phyloP scores from a whole-genome alignment of 1,284 basidiomycete genomes.

The Xerocomus nothofagi region DNA sequence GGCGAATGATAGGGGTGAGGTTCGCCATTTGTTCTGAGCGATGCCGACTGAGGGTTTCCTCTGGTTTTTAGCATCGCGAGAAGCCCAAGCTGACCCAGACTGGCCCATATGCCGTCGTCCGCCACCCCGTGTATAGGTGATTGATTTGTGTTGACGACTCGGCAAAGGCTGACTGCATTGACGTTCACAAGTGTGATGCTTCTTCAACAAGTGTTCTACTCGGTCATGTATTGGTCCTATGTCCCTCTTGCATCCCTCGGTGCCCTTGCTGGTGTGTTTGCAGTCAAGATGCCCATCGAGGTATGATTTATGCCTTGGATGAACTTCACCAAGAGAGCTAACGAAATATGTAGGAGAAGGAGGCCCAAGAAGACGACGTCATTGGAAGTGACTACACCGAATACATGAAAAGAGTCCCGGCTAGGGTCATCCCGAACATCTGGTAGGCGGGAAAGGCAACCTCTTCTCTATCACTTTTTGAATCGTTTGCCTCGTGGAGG shows the following conservation, averaged over 20 bases:
- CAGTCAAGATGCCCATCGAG: slow-evolving; percentile 38
- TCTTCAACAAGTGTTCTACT: slow-evolving; percentile 29
- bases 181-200: slow-evolving; percentile 27
- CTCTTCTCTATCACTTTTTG: background rate
- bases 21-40: background rate
- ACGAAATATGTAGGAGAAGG: slow-evolving; percentile 26
- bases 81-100: slow-evolving; percentile 30
- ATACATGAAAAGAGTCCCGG: slow-evolving; percentile 36
- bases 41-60: background rate
- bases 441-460: slow-evolving; percentile 29
- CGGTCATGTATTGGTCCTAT: slow-evolving; percentile 40
- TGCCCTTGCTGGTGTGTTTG: slow-evolving; percentile 25
- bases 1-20: slow-evolving; percentile 34
- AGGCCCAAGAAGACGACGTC: slow-evolving; percentile 31
- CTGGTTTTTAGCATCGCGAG: slow-evolving; percentile 26
- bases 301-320: slow-evolving; percentile 16
- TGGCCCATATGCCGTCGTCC: slow-evolving; percentile 36
- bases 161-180: background rate
- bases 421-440: slow-evolving; percentile 36
- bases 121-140: slow-evolving; percentile 36
- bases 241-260: slow-evolving; percentile 31
- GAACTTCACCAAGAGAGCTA: background rate
- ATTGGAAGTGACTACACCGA: slow-evolving; percentile 34
- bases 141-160: background rate
- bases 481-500: background rate